Evolutionary conservation across 2,329 filamentous ascomycete genomes (phyloP).

Genomic region (Epichloe coenophiala): DNA sequence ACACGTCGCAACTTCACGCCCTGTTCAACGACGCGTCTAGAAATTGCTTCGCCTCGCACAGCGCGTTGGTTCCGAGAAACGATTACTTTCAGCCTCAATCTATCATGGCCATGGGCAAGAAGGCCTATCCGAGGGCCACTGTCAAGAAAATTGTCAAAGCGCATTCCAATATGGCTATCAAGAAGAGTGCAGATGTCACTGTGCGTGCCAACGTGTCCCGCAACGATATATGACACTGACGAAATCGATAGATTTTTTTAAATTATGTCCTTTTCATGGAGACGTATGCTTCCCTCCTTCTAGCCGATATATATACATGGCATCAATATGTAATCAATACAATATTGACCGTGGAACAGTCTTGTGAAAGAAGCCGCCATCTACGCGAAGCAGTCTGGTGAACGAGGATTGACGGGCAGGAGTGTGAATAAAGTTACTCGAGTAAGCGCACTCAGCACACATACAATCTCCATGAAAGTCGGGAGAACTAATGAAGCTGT

Average conservation of each 20-base stretch:
- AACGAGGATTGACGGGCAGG: slow-evolving; percentile 59
- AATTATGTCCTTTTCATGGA: slow-evolving; percentile 76
- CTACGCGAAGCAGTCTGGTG: slow-evolving; percentile 58
- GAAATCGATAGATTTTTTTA: slow-evolving; percentile 55
- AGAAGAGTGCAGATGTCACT: slow-evolving; percentile 76
- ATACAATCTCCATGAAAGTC: neutral
- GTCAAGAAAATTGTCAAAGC: slow-evolving; percentile 86
- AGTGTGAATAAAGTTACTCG: slow-evolving; percentile 67
- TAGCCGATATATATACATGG: neutral
- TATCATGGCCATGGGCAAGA: slow-evolving; percentile 38
- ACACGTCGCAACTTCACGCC: too few species aligned
- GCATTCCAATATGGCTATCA: slow-evolving; percentile 65
- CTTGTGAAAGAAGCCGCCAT: slow-evolving; percentile 71
- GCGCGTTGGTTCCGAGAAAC: neutral
- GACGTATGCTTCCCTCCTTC: slow-evolving; percentile 26
- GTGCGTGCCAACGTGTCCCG: slow-evolving; percentile 30
- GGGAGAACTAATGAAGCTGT: neutral
- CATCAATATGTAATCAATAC: too few species aligned
- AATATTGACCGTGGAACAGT: slow-evolving; percentile 25
- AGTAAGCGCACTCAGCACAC: slow-evolving; percentile 29
- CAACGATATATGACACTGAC: slow-evolving; percentile 13
- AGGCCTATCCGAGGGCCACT: slow-evolving; percentile 70
- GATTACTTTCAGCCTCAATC: neutral
- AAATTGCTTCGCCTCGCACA: neutral
- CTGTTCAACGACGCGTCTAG: neutral